phyloP scores from a whole-genome alignment of 2,329 filamentous ascomycete genomes.

The Dactylellina haptotyla region DNA sequence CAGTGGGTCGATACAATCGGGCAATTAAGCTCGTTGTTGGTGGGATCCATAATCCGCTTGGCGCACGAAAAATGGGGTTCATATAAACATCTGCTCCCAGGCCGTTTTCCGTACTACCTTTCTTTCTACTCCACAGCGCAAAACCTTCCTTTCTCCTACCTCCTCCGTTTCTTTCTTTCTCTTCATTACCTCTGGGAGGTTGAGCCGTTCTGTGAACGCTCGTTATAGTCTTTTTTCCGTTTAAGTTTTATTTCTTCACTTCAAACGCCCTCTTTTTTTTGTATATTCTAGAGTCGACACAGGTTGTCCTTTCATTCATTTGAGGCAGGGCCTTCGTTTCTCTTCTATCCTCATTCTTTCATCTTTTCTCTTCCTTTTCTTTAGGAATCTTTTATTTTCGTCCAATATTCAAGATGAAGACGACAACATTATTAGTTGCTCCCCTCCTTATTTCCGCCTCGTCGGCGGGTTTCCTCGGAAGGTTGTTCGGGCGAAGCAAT shows the following conservation, averaged over 20 bases:
- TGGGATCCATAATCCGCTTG: slow-evolving; percentile 10
- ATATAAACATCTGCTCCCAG: slow-evolving; percentile 43
- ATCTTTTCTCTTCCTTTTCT: background rate
- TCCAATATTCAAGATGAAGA: slow-evolving; percentile 32
- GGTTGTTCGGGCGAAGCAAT: slow-evolving; percentile 32
- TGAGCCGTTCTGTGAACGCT: slow-evolving; percentile 53
- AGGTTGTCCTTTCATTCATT: slow-evolving; percentile 53
- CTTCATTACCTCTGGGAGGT: slow-evolving; percentile 48
- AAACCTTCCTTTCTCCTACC: slow-evolving; percentile 27
- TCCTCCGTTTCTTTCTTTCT: slow-evolving; percentile 7
- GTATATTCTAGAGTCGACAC: slow-evolving; percentile 34
- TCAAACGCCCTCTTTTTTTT: slow-evolving; percentile 16
- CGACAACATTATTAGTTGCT: slow-evolving; percentile 41
- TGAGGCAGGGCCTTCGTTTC: slow-evolving; percentile 46
- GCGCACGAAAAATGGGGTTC: slow-evolving; percentile 14
- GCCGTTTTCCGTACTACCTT: slow-evolving; percentile 4
- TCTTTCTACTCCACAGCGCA: slow-evolving; percentile 40
- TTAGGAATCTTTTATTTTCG: background rate
- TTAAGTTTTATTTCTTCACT: slow-evolving; percentile 13
- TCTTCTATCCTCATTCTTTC: background rate
- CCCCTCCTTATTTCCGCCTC: slow-evolving; percentile 38
- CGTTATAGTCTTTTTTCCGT: slow-evolving; percentile 27
- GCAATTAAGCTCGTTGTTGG: slow-evolving; percentile 5
- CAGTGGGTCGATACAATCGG: background rate
- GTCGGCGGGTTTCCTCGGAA: slow-evolving; percentile 36